Evolutionary conservation across 1,284 basidiomycete species (phyloP), one percentile per base, ranked within the genome.

Genomic region (Cerrena zonata): DNA sequence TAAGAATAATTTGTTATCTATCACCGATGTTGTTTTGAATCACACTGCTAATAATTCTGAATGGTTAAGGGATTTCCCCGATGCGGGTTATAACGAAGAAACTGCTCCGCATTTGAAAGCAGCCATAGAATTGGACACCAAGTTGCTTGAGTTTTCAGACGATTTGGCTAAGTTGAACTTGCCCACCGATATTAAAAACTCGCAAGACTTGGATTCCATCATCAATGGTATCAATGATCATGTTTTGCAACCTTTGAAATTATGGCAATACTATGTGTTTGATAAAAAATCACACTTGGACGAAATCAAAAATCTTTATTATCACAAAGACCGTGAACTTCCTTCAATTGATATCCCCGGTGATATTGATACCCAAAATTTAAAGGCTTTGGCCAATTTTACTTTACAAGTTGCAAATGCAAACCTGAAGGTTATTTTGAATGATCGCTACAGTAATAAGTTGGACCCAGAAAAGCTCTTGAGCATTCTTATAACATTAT

Each of bases 1-100:
- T 41, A 83, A 94, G 65, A 94, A 87, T 58, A 94, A 94, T 1
- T 72, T 97, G 34, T 74, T 95, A 53, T 88, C 84, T 61, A 66
- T 97, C 58, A 96, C 91, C 0, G 94, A 97, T 64, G 89, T 97
- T 41, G 94, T 97, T 15, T 78, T 95, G 53, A 97, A 97, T 66
- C 94, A 97, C 64, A 96, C 94, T 2, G 91, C 94, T 4, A 89
- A 91, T 62, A 91, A 96, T 64, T 92, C 87, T 56, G 76, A 83
- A 7, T 97, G 93, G 94, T 75, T 97, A n/a, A 65, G 81, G 37
- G 82, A 94, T 4, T 94, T 97, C 67, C 94, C 94, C 2, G 94
- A 97, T 78, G 90, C 93, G 56, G 93, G 92, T 86, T 58, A 56
- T 79, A 66, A 12, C n/a, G n/a, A n/a, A n/a, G n/a, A n/a, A 39